A percentile compares a stretch with the other conserved stretches of the same genome.
Evolutionary conservation across 176 grass and related monocot genomes (phyloP).

Genomic region (Typha latifolia): DNA sequence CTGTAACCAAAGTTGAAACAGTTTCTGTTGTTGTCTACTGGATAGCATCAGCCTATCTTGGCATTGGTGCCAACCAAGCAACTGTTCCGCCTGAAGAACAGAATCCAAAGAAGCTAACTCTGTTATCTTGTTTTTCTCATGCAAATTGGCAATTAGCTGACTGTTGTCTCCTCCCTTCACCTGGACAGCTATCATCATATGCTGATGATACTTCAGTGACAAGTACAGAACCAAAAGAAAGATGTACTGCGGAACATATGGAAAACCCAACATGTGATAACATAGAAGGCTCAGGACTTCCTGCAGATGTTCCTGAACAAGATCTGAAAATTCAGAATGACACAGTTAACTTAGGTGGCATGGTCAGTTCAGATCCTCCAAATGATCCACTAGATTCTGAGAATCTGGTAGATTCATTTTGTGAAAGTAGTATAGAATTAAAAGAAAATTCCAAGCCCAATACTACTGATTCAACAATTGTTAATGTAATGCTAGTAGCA

Average conservation of each 20-base stretch:
- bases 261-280: slow-evolving; percentile 7
- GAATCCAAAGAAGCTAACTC: slow-evolving; percentile 76
- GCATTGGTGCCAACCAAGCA: slow-evolving; percentile 35
- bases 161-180: slow-evolving; percentile 49
- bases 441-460: neutral
- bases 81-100: slow-evolving; percentile 59
- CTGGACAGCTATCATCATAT: slow-evolving; percentile 17
- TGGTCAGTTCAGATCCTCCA: neutral
- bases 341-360: neutral
- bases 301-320: slow-evolving; percentile 20
- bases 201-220: slow-evolving; percentile 15
- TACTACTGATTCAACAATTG: no score
- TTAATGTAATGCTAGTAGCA: no score
- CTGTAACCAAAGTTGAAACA: slow-evolving; percentile 71
- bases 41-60: slow-evolving; percentile 68
- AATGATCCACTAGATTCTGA: neutral
- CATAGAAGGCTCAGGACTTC: slow-evolving; percentile 13
- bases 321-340: neutral
- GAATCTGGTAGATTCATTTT: neutral
- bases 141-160: slow-evolving; percentile 88
- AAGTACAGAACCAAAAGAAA: slow-evolving; percentile 21
- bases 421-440: neutral
- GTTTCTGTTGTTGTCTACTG: slow-evolving; percentile 79
- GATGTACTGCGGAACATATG: slow-evolving; percentile 21
- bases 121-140: slow-evolving; percentile 68